Conservation (phyloP, 2,329 filamentous ascomycete species). For the Ampelomyces quisqualis region DNA sequence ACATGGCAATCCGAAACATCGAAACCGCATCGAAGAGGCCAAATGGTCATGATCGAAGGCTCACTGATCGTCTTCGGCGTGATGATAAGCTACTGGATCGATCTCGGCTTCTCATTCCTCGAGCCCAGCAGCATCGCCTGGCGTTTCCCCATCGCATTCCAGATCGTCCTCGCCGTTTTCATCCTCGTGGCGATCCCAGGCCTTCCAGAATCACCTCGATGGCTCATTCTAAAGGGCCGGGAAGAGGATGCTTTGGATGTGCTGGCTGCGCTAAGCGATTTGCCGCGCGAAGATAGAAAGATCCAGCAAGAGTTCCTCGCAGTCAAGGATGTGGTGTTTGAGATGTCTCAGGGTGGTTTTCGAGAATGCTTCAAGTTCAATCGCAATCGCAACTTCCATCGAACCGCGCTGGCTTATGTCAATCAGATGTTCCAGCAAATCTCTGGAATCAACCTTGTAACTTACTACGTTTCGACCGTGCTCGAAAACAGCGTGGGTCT, state of each 20-base stretch:
- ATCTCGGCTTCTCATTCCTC: conserved; percentile 54
- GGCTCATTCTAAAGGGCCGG: conserved; percentile 54
- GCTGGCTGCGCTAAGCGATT: conserved; percentile 42
- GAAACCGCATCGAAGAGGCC: conserved; percentile 49
- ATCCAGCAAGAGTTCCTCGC: conserved; percentile 41
- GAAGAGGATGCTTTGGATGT: conserved; percentile 49
- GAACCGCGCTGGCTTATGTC: conserved; percentile 46
- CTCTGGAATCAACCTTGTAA: conserved; percentile 43
- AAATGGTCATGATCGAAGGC: conserved; percentile 52
- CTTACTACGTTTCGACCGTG: conserved; percentile 48
- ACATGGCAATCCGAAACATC: conserved; percentile 52
- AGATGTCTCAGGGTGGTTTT: conserved; percentile 52
- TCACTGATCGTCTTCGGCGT: conserved; percentile 50
- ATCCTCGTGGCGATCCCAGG: conserved; percentile 53
- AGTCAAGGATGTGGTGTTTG: conserved; percentile 42
- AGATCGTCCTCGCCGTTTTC: conserved; percentile 59
- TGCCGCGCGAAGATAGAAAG: conserved; percentile 42
- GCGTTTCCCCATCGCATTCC: conserved; percentile 57
- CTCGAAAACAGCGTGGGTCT: conserved; percentile 47
- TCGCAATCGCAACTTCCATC: conserved; percentile 48
- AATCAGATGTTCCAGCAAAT: conserved; percentile 52
- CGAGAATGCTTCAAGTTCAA: conserved; percentile 60
- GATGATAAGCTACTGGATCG: conserved; percentile 46
- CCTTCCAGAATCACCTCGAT: conserved; percentile 49
- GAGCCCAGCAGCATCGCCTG: conserved; percentile 44